Evolutionary conservation across 2,329 filamentous ascomycete genomes (phyloP).

Genomic region (Elsinoe batatas): DNA sequence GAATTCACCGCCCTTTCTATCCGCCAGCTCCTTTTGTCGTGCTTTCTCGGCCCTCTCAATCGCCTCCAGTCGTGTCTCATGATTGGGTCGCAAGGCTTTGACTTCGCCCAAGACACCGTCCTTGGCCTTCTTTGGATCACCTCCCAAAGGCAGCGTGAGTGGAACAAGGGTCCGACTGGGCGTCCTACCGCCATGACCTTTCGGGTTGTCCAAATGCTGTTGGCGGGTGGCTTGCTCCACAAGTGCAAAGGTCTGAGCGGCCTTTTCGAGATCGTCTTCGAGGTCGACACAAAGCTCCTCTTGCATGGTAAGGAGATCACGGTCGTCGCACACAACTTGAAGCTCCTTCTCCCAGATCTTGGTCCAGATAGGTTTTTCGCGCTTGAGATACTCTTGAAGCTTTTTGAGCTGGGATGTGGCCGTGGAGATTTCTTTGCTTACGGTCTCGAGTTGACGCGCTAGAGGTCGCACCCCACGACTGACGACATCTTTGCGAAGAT

Average conservation of each 20-base stretch:
- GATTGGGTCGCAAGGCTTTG: slow-evolving; percentile 84
- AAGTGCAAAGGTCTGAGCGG: slow-evolving; percentile 81
- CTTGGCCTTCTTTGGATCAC: slow-evolving; percentile 73
- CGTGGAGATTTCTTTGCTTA: slow-evolving; percentile 75
- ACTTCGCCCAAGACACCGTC: slow-evolving; percentile 90
- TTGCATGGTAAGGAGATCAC: slow-evolving; percentile 89
- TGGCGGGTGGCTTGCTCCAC: slow-evolving; percentile 98
- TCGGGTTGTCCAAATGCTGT: slow-evolving; percentile 64
- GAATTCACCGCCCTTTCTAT: slow-evolving; percentile 62
- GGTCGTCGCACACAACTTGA: slow-evolving; percentile 89
- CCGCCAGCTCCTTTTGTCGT: slow-evolving; percentile 77
- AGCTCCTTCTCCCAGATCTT: slow-evolving; percentile 99
- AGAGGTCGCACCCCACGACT: slow-evolving; percentile 81
- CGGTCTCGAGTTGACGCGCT: slow-evolving; percentile 77
- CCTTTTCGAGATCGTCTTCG: slow-evolving; percentile 90
- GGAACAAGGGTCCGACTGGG: slow-evolving; percentile 14
- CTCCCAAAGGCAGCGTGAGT: slow-evolving; percentile 31
- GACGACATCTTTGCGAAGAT: slow-evolving; percentile 94
- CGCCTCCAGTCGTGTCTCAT: slow-evolving; percentile 83
- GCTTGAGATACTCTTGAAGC: slow-evolving; percentile 83
- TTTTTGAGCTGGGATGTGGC: slow-evolving; percentile 82
- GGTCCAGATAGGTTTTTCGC: slow-evolving; percentile 93
- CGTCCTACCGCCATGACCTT: slow-evolving; percentile 14
- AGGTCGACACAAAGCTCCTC: slow-evolving; percentile 90
- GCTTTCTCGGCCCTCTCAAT: slow-evolving; percentile 95